Conservation (phyloP, 345 rosid species). For the Melaleuca alternifolia region DNA sequence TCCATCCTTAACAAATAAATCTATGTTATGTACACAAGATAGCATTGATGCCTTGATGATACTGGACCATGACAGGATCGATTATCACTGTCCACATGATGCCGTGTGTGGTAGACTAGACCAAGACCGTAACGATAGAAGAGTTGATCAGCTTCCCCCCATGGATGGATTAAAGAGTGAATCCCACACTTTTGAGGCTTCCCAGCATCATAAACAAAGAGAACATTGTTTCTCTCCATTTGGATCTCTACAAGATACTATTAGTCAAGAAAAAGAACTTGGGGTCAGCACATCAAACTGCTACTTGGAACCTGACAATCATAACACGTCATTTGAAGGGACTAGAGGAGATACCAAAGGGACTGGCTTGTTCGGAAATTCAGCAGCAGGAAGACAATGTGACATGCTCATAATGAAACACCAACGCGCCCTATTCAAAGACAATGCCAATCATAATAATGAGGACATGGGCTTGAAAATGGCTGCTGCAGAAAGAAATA, state of each 20-base stretch:
- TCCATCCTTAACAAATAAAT: neutral
- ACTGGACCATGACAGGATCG: neutral
- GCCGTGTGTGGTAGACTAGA: neutral
- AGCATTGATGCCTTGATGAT: neutral
- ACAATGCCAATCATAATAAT: neutral
- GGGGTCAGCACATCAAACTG: neutral
- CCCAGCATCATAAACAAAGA: neutral
- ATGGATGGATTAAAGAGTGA: neutral
- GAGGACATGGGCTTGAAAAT: neutral
- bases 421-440: neutral
- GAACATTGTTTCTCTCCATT: neutral
- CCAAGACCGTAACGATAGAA: neutral
- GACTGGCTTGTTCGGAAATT: neutral
- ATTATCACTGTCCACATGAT: neutral
- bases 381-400: neutral
- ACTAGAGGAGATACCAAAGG: neutral
- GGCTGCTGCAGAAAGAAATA: neutral
- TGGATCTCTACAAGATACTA: neutral
- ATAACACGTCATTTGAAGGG: neutral
- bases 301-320: neutral
- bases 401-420: neutral
- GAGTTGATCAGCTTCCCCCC: neutral
- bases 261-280: neutral
- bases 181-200: neutral
- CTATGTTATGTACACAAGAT: neutral